Percentiles rank a stretch among this genome's conserved stretches.
These are phyloP conservation scores for Sphaerostilbella broomeana DNA, from an alignment of 2,329 filamentous ascomycete species.

Conservation along the genomic window DNA sequence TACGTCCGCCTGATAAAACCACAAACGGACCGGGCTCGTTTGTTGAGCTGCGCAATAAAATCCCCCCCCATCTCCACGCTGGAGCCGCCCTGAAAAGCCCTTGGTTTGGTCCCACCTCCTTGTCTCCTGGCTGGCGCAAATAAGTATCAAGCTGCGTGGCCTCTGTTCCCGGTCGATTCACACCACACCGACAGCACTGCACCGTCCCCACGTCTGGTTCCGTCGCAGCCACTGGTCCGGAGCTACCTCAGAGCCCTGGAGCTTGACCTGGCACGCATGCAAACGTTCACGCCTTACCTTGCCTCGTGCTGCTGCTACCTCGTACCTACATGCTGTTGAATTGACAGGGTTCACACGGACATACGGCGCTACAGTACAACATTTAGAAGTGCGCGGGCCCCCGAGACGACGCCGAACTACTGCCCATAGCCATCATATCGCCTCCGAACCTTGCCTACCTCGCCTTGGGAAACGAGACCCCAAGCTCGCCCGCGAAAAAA, in stretches of 20 bases:
- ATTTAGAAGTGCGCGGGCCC: background rate
- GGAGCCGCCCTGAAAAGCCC: slow-evolving; percentile 12
- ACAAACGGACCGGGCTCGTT: no score
- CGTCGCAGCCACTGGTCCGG: slow-evolving; percentile 3
- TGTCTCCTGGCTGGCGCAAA: no score
- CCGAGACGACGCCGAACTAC: slow-evolving; percentile 8
- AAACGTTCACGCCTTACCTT: no score
- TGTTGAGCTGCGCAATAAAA: slow-evolving; percentile 13
- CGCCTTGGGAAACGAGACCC: no score
- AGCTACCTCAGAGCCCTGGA: no score
- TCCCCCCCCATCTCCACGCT: slow-evolving; percentile 16
- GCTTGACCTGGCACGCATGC: no score
- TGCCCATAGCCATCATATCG: slow-evolving; percentile 7
- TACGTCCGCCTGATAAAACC: no score
- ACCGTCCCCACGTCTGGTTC: slow-evolving; percentile 8
- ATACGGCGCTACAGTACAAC: background rate
- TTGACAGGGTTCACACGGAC: background rate
- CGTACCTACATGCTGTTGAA: background rate
- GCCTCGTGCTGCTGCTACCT: slow-evolving; percentile 1
- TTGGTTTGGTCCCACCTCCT: slow-evolving; percentile 12
- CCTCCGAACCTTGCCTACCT: slow-evolving; percentile 10
- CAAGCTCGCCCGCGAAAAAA: slow-evolving; percentile 1
- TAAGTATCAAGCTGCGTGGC: slow-evolving; percentile 5
- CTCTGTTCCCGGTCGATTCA: slow-evolving; percentile 5
- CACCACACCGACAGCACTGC: slow-evolving; percentile 11